Evolutionary conservation across 345 rosid species (phyloP).

Genomic region (Aethionema arabicum): DNA sequence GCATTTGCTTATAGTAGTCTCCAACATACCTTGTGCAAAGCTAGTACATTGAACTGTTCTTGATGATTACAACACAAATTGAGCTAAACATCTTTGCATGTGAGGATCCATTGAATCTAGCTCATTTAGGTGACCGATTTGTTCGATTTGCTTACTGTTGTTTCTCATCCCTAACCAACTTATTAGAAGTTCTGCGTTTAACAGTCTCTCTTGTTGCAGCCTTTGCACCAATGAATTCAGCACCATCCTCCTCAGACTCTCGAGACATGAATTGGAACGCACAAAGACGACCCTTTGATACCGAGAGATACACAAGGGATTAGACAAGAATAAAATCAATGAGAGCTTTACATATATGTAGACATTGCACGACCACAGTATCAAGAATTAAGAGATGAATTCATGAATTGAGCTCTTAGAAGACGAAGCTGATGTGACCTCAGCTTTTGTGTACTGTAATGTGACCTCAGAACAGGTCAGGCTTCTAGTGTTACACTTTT

Average conservation of each 20-base stretch:
- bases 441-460: no score
- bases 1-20: no score
- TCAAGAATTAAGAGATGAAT: no score
- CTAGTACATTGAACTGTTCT: not conserved
- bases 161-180: not conserved
- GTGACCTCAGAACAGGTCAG: not conserved
- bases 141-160: not conserved
- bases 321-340: slow-evolving; percentile 7
- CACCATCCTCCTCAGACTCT: slow-evolving; percentile 29
- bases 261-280: slow-evolving; percentile 32
- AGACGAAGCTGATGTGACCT: no score
- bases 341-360: slow-evolving; percentile 3
- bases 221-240: slow-evolving; percentile 74
- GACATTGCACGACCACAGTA: no score
- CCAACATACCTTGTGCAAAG: no score
- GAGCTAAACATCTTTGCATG: slow-evolving; percentile 2
- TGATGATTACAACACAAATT: not conserved
- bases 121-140: not conserved
- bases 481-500: slow-evolving; percentile 8
- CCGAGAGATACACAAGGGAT: slow-evolving; percentile 45
- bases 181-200: not conserved
- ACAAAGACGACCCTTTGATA: slow-evolving; percentile 51
- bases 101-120: not conserved
- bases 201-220: slow-evolving; percentile 46
- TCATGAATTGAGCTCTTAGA: no score